phyloP scores from a whole-genome alignment of 164 flowering plant genomes.

The Umbellularia californica region DNA sequence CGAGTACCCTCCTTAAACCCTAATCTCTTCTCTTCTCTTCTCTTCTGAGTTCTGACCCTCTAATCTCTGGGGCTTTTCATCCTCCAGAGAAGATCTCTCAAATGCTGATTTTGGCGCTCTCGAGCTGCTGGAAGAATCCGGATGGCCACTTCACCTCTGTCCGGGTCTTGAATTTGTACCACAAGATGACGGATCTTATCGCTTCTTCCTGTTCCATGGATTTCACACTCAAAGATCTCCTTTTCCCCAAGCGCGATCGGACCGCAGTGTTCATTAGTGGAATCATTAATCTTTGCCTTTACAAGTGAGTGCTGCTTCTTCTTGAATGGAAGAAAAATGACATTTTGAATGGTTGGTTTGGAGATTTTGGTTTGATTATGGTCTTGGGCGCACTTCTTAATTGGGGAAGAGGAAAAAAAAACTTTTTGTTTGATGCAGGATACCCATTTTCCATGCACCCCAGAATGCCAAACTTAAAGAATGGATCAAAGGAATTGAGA shows the following conservation, averaged over 20 bases:
- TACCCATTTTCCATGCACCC: too few relatives aligned
- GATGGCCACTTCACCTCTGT: conserved; percentile 57
- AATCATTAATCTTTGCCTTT: conserved; percentile 58
- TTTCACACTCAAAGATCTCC: conserved; percentile 59
- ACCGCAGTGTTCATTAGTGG: conserved; percentile 56
- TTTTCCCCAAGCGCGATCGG: conserved; percentile 54
- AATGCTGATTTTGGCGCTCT: conserved; percentile 66
- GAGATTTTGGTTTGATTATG: too few relatives aligned
- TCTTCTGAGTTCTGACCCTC: too few relatives aligned
- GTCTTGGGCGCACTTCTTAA: too few relatives aligned
- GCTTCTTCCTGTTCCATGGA: conserved; percentile 43
- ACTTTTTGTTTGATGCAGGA: too few relatives aligned
- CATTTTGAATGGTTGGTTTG: too few relatives aligned
- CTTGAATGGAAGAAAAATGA: too few relatives aligned
- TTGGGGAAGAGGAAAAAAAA: too few relatives aligned
- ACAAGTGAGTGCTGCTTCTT: conserved; percentile 39
- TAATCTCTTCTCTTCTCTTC: neutral
- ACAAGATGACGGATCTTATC: conserved; percentile 46
- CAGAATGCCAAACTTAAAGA: too few relatives aligned
- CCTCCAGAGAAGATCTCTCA: conserved; percentile 60
- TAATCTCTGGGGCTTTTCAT: neutral
- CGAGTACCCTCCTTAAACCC: conserved; percentile 36
- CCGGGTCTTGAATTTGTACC: conserved; percentile 42
- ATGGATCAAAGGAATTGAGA: too few relatives aligned
- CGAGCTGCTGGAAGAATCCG: conserved; percentile 78